Evolutionary conservation across 257 asterid genomes (phyloP).

Genomic region (Handroanthus guayacan): DNA sequence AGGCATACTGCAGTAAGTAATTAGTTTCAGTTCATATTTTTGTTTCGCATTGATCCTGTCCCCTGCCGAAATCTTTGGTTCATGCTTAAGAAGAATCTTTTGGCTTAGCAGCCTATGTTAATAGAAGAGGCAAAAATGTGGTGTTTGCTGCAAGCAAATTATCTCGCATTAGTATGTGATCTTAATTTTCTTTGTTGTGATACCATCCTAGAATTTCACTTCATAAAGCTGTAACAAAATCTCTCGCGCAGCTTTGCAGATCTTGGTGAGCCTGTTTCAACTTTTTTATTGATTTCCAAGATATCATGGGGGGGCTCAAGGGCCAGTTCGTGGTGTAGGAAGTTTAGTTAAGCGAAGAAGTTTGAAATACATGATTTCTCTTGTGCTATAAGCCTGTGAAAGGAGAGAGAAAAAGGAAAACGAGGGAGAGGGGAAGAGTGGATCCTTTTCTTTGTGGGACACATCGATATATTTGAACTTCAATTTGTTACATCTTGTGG

Average conservation of each 20-base stretch:
- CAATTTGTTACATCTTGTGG: conserved; percentile 24
- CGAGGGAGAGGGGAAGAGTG: neutral
- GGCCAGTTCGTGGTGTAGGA: conserved; percentile 14
- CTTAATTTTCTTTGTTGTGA: conserved; percentile 18
- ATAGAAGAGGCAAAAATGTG: neutral
- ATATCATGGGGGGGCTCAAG: neutral
- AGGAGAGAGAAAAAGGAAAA: neutral
- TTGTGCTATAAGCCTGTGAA: neutral
- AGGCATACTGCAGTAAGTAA: conserved; percentile 86
- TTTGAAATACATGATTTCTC: neutral
- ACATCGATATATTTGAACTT: conserved; percentile 15
- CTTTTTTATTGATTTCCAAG: conserved; percentile 13
- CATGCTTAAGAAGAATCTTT: neutral
- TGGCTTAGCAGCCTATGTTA: neutral
- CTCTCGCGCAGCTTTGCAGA: neutral
- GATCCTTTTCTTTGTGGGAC: conserved; percentile 17
- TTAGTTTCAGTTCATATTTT: conserved; percentile 24
- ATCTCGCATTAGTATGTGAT: conserved; percentile 3
- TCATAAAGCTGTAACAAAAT: conserved; percentile 2
- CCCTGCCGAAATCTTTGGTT: neutral
- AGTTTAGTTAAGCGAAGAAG: neutral
- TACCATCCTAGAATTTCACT: conserved; percentile 10
- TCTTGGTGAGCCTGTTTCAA: neutral
- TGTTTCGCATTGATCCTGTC: neutral
- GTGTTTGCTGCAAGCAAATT: neutral